Evolutionary conservation across 768 basidiomycete species (phyloP), one percentile per base, ranked within the genome.

Genomic region (Psilocybe sp.): DNA sequence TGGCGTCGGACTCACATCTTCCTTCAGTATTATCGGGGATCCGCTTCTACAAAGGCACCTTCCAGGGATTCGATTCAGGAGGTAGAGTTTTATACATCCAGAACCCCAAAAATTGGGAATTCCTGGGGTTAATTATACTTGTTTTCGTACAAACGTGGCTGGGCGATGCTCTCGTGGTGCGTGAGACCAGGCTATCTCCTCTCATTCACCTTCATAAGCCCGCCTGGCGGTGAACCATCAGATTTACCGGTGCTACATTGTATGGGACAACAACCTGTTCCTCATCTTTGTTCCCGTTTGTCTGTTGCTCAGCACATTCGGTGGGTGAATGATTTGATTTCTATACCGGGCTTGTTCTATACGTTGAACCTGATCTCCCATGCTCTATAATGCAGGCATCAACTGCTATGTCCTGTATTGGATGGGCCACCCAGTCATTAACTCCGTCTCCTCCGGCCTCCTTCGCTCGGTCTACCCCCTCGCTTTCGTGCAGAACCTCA

Each of bases 231-330:
- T n/a, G 7, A 28, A 4, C 3, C 7, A 7, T 28, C 7, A 65
- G 65, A 65, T 65, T 20, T 67, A 64, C 47, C 57, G 66, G 18
- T 65, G 64, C 43, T 67, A 61, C 46, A 53, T 63, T 19, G 57
- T 67, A 12, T 67, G 66, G 66, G 53, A 60, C 37, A 52, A 54
- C 28, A 59, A 54, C 37, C 36, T 52, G 2, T 53, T 42, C 47
- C 46, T 67, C 8, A 56, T 67, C 20, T 19, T 53, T 4, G 15
- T 64, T 39, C 64, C 66, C 16, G 20, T 56, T 14, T 40, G 62
- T 9, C 54, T 67, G 8, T 46, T 67, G 8, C 33, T 55, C 41
- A 56, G 47, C 18, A 57, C 52, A 20, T 51, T 65, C 35, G 54
- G 66, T 61, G 37, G 19, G 53, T 50, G 36, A 11, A 28, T 28